Percentiles rank a stretch among this genome's conserved stretches.
Conservation (phyloP, 306 rosid species). For the Quillaja saponaria region DNA sequence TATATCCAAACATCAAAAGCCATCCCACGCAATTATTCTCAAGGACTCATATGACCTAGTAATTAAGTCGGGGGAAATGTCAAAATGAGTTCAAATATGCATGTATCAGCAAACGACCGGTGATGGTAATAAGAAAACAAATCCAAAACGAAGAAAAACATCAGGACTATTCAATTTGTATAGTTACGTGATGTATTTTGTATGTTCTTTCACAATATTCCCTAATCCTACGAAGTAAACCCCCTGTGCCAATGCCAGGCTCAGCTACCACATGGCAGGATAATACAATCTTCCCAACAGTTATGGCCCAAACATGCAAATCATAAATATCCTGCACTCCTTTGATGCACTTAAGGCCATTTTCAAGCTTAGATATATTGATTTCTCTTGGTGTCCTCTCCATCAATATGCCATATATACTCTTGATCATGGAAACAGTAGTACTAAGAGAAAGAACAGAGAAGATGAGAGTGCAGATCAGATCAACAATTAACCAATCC, state of each 20-base stretch:
- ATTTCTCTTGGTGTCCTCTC: slow-evolving; percentile 68
- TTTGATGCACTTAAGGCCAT: slow-evolving; percentile 56
- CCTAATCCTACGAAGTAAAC: slow-evolving; percentile 50
- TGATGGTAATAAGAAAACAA: background rate
- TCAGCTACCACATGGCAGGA: slow-evolving; percentile 77
- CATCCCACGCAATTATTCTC: too few species aligned
- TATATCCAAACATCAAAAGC: too few species aligned
- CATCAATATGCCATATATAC: slow-evolving; percentile 65
- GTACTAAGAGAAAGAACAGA: slow-evolving; percentile 69
- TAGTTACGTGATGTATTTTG: slow-evolving; percentile 70
- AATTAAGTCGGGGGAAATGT: too few species aligned
- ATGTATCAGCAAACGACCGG: too few species aligned
- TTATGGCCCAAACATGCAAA: slow-evolving; percentile 84
- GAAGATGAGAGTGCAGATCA: slow-evolving; percentile 72
- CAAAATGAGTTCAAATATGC: too few species aligned
- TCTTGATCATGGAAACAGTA: slow-evolving; percentile 67
- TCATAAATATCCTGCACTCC: slow-evolving; percentile 77
- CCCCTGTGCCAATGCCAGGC: slow-evolving; percentile 44
- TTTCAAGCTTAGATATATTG: slow-evolving; percentile 51
- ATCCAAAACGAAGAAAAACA: background rate
- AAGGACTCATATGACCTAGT: too few species aligned
- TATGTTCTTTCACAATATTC: slow-evolving; percentile 54
- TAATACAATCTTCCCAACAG: slow-evolving; percentile 68
- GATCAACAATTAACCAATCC: slow-evolving; percentile 68
- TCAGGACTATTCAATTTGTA: slow-evolving; percentile 62